Evolutionary conservation across 306 rosid species (phyloP), one percentile per base, ranked within the genome.

Genomic region (Citrullus amarus): DNA sequence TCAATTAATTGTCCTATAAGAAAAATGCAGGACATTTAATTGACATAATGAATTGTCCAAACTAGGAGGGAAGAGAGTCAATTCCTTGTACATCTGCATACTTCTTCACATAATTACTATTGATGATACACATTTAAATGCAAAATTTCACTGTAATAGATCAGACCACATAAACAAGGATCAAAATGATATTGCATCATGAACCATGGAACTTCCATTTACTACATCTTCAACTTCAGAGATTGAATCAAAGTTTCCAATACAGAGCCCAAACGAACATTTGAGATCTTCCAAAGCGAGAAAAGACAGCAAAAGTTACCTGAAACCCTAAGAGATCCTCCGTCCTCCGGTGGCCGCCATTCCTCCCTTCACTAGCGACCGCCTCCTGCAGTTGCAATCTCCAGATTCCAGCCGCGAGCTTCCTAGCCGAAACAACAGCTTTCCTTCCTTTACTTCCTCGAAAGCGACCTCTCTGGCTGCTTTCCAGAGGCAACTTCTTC

Each of bases 341-440:
- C 38, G 4, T 78, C 63, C 53, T 54, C 3, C 81, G 76, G 50
- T 30, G 62, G 48, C 75, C 82, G 8, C 77, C 82, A 20, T 75
- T 81, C 78, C 76, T 77, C 53, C 67, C 81, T 14, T 79, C 89
- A 43, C 83, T 79, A 55, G 79, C 62, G 2, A 61, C 81, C 13
- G 72, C 80, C 75, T 90, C 95, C 84, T 94, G 97, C 30, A 83
- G 56, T 88, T 89, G 98, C 46, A 90, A 36, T 88, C 95, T 84
- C 98, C 98, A 94, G 1, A 94, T 78, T 7, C 87, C 95, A 6
- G 97, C 97, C 8, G 92, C 97, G 63, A 94, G 90, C 87, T 92
- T 94, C 87, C 98, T 87, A 10, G 89, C 93, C 28, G 98, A 94
- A 61, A 94, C 81, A 36, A 62, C 14, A 17, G 10, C 83, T 25